Percentiles rank a stretch among this genome's conserved stretches.
phyloP scores from a whole-genome alignment of 805 yeast genomes.

The Metschnikowia chrysomelidarum region DNA sequence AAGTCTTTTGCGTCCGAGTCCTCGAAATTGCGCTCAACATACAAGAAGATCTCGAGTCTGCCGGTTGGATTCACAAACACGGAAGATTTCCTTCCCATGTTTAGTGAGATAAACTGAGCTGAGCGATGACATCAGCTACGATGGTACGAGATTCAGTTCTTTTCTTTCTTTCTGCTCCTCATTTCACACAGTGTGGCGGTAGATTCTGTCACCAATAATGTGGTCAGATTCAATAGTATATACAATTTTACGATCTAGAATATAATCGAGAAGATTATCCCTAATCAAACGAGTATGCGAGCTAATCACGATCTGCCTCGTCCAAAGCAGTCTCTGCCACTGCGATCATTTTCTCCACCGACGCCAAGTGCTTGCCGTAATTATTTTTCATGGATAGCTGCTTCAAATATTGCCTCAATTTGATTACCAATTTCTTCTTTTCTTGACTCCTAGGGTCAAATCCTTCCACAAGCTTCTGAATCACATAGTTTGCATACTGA shows the following conservation, averaged over 20 bases:
- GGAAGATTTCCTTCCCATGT: constrained; percentile 6
- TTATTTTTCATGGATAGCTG: constrained; percentile 60
- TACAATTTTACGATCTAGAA: constrained; percentile 6
- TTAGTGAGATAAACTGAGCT: constrained; percentile 4
- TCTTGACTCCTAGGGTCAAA: constrained; percentile 60
- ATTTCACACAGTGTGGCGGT: too few relatives aligned
- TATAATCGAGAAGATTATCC: too few relatives aligned
- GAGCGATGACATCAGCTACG: too few relatives aligned
- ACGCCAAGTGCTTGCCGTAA: constrained; percentile 80
- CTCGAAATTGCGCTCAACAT: constrained; percentile 10
- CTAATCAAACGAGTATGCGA: background rate
- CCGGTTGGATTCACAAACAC: constrained; percentile 8
- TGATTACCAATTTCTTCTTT: constrained; percentile 65
- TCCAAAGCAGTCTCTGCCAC: constrained; percentile 50
- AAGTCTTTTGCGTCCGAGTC: constrained; percentile 10
- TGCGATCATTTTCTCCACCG: constrained; percentile 70
- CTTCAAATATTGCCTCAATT: constrained; percentile 77
- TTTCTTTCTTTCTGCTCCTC: constrained; percentile 1
- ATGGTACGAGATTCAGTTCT: too few relatives aligned
- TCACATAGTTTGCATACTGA: constrained; percentile 96
- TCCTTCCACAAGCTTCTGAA: constrained; percentile 88
- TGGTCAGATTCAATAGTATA: constrained; percentile 2
- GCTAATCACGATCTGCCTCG: constrained; percentile 29
- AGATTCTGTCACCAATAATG: too few relatives aligned
- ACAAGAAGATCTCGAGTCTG: constrained; percentile 8